phyloP scores from a whole-genome alignment of 805 yeast genomes.

The Helenozyma baotianmanensis region DNA sequence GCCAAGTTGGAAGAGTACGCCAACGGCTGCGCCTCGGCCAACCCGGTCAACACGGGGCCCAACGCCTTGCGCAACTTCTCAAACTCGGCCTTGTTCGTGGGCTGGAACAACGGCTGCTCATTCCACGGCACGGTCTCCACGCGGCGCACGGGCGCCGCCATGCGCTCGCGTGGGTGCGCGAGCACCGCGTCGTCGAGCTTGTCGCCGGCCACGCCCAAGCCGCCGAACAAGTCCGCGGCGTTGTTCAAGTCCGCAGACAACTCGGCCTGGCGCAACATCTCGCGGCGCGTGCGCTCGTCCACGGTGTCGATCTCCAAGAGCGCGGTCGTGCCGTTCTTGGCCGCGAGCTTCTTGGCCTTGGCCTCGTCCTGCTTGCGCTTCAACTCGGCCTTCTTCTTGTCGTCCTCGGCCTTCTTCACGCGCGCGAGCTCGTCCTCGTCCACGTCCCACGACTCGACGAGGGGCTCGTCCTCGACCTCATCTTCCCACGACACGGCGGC shows the following conservation, averaged over 20 bases:
- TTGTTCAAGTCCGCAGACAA: constrained; percentile 81
- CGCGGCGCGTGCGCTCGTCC: constrained; percentile 71
- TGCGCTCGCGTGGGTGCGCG: constrained; percentile 51
- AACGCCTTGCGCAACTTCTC: constrained; percentile 69
- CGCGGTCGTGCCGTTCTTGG: constrained; percentile 34
- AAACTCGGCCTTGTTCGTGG: constrained; percentile 73
- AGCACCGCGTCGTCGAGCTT: constrained; percentile 29
- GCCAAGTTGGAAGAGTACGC: constrained; percentile 74
- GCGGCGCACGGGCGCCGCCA: constrained; percentile 35
- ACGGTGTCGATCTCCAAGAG: constrained; percentile 59
- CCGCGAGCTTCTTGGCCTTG: constrained; percentile 44
- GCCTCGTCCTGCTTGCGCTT: constrained; percentile 40
- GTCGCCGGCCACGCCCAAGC: constrained; percentile 48
- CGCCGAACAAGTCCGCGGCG: constrained; percentile 90
- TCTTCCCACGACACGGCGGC: constrained; percentile 75
- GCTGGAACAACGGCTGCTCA: constrained; percentile 78
- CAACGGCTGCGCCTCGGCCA: constrained; percentile 57
- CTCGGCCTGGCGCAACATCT: constrained; percentile 75
- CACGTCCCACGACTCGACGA: constrained; percentile 83
- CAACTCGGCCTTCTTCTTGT: constrained; percentile 42
- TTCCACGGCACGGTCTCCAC: constrained; percentile 54
- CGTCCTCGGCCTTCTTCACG: constrained; percentile 40
- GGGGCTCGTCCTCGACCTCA: constrained; percentile 73
- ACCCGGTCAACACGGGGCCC: constrained; percentile 52
- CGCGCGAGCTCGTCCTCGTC: constrained; percentile 66